Base-by-base conservation (phyloP, 768 basidiomycete genomes). In the Kwoniella europaea region DNA sequence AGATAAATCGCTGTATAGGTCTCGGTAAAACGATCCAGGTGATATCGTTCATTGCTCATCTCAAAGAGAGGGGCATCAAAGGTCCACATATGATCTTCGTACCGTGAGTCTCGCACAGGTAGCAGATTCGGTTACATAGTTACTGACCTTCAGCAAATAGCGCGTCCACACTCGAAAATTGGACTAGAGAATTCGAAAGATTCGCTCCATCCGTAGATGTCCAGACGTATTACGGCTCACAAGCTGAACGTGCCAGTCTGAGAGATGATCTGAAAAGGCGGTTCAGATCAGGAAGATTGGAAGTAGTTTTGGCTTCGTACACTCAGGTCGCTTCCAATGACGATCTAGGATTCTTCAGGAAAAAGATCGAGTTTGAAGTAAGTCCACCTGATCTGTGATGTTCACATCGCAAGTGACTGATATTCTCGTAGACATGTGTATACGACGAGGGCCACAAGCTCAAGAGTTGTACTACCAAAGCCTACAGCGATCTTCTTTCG, bases 1-100 rank as follows among this genome's bases (percentile, higher is more conserved):
- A 58, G 54, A 59, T 44, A 53, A 56, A 22, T 58, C 29, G 41
- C 29, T 41, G 27, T 61, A 41, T 22, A 97, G 96, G 96, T 79
- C 90, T 99, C 73, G 97, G 97, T 29, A 99, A 99, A 87, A 99
- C 97, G 2, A 92, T 96, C 50, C 97, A 99, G 85, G 97, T 99
- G 65, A 99, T 99, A 82, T 92, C 94, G 65, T 97, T 99, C 86
- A 88, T 98, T 71, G 92, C 95, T 3, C 88, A 92, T 76, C 86
- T 98, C 62, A 92, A 92, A 81, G 92, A 93, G 76, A 87, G 86
- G 60, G 91, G 91, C 18, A 87, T 86, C 64, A 87, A 86, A 65
- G 96, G 94, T 0, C 94, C 95, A 15, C 94, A 98, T 85, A 89
- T 98, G 35, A 87, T 99, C 62, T 89, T 98, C 75, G 97, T 99